Evolutionary conservation across 23 red algal species (phyloP).

Genomic region (Chondrus crispus): DNA sequence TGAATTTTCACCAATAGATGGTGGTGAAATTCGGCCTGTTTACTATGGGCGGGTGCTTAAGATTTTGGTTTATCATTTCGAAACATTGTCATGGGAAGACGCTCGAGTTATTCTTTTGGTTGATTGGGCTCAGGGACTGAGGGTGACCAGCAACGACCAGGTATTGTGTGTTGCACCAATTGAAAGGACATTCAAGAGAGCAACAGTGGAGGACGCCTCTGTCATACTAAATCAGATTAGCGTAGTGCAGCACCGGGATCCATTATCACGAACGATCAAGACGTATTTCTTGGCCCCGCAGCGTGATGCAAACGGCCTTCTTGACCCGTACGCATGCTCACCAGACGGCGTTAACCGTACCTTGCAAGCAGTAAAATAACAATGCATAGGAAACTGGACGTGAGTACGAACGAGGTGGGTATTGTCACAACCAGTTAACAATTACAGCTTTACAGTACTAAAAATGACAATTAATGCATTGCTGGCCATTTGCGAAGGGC

Average conservation of each 20-base stretch:
- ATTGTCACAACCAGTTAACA: too few relatives aligned
- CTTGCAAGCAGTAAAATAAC: too few relatives aligned
- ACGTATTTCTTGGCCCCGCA: neutral
- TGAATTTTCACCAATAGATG: neutral
- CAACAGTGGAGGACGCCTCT: neutral
- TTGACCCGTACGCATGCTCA: too few relatives aligned
- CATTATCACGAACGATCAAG: neutral
- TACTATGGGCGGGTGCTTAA: neutral
- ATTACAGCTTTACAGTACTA: too few relatives aligned
- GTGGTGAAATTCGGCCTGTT: neutral
- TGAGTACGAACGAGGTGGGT: too few relatives aligned
- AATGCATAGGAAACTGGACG: too few relatives aligned
- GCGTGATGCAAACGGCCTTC: too few relatives aligned
- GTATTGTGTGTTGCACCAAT: neutral
- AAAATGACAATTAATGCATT: too few relatives aligned
- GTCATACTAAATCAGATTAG: neutral
- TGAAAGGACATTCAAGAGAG: neutral
- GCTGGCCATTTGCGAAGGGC: too few relatives aligned
- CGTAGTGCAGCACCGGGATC: neutral
- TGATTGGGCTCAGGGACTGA: neutral
- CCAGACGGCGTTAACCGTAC: too few relatives aligned
- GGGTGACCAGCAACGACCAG: neutral
- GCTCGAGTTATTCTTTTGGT: neutral
- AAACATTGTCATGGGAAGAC: too few relatives aligned
- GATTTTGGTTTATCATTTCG: neutral